Evolutionary conservation across 2,329 filamentous ascomycete genomes (phyloP), one percentile per base, ranked within the genome.

Genomic region (Colletotrichum liaoningense): DNA sequence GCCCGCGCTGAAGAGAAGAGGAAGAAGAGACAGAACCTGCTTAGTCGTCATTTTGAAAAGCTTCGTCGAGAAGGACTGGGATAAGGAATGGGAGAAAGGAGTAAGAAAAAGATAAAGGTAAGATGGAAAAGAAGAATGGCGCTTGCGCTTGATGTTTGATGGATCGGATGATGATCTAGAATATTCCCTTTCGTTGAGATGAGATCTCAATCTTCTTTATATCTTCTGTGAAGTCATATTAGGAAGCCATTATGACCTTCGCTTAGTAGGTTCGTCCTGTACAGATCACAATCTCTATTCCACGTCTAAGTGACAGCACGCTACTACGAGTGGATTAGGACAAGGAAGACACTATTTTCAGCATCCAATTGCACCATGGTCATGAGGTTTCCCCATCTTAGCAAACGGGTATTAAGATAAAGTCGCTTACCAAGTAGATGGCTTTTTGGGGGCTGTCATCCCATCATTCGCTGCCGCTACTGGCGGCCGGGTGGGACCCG

Each of bases 11-110:
- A 64, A 58, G 22, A 73, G 66, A 55, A 73, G 66, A 22, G 70
- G 58, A 35, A 73, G 67, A 55, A 73, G 38, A 35, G 24, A 69
- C 54, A 73, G 52, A 56, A 60, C 66, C 59, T 64, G 59, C 38
- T 69, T 73, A n/a, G 70, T 69, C 66, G 66, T 59, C 70, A 73
- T 73, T 30, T 7, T 73, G 42, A 14, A 9, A 33, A 60, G 55
- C 46, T 60, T 65, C 46, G 26, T 65, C 60, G 42, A 56, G 42
- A 42, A 63, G 28, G 19, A 38, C 28, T 11, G 38, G 8, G 16
- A n/a, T 54, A 66, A 57, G 1, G 5, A 30, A 22, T 6, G n/a
- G 3, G 42, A 59, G 38, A 49, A 16, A n/a, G 26, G 11, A 65
- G 46, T 1, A 30, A 19, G 56, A 58, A 14, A 38, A 16, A 22